These are phyloP conservation scores for Tilletia walkeri DNA, from an alignment of 1,284 basidiomycete genomes.

Conservation along the genomic window DNA sequence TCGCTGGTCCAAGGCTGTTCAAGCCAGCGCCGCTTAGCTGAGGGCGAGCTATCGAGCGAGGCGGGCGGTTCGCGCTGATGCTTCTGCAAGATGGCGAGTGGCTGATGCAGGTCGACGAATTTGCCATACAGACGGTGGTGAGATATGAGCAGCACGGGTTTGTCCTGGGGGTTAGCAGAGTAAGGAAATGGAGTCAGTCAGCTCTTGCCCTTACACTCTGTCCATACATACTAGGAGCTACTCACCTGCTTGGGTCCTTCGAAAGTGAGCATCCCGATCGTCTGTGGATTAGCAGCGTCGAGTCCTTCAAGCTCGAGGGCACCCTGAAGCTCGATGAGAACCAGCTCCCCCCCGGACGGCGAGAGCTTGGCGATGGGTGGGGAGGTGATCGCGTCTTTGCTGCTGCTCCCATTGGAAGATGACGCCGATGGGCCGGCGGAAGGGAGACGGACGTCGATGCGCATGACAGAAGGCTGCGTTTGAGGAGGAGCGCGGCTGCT, in stretches of 20 bases:
- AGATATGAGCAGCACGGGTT: slow-evolving; percentile 76
- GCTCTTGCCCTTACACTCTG: background rate
- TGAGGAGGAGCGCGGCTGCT: no score
- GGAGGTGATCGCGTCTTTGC: background rate
- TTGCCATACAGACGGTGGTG: slow-evolving; percentile 87
- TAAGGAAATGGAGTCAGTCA: background rate
- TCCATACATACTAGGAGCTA: background rate
- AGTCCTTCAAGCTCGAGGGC: slow-evolving; percentile 45
- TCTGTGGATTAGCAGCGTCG: slow-evolving; percentile 31
- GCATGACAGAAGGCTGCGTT: slow-evolving; percentile 17
- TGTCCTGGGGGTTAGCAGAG: slow-evolving; percentile 61
- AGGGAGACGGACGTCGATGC: slow-evolving; percentile 23
- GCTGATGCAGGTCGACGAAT: slow-evolving; percentile 64
- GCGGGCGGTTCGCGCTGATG: background rate
- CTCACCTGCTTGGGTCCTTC: slow-evolving; percentile 29
- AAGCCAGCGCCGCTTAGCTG: slow-evolving; percentile 14
- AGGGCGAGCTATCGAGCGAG: background rate
- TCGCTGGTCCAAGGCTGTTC: slow-evolving; percentile 13
- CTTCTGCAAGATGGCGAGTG: slow-evolving; percentile 49
- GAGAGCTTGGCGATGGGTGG: slow-evolving; percentile 24
- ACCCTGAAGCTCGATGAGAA: slow-evolving; percentile 53
- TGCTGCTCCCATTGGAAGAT: no score
- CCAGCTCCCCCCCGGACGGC: slow-evolving; percentile 44
- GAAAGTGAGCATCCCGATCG: slow-evolving; percentile 45
- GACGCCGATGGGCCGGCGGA: slow-evolving; percentile 18